A percentile compares a stretch with the other conserved stretches of the same genome.
phyloP scores from a whole-genome alignment of 1,139 yeast genomes.

The Yamadazyma trypodendri region DNA sequence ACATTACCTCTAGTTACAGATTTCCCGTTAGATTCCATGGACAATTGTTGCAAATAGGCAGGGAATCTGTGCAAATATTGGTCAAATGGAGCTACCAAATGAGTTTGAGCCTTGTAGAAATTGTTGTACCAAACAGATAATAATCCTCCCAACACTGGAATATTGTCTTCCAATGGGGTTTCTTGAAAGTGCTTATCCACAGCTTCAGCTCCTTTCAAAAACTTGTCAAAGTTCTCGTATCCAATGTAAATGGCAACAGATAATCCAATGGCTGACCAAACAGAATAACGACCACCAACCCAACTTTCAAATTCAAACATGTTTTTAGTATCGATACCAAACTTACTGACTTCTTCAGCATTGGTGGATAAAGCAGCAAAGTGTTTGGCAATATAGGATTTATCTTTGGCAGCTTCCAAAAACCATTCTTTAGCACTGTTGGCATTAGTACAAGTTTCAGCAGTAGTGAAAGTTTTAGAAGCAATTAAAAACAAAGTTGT shows the following conservation, averaged over 20 bases:
- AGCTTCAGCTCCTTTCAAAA: slow-evolving; percentile 97
- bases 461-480: slow-evolving; percentile 97
- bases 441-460: slow-evolving; percentile 96
- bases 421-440: slow-evolving; percentile 95
- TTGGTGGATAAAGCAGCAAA: slow-evolving; percentile 96
- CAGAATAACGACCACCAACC: slow-evolving; percentile 99
- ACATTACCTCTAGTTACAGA: slow-evolving; percentile 90
- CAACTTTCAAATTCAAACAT: slow-evolving; percentile 98
- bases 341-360: slow-evolving; percentile 83
- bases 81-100: slow-evolving; percentile 96
- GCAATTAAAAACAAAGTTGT: slow-evolving; percentile 94
- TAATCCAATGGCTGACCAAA: slow-evolving; percentile 97
- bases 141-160: slow-evolving; percentile 90
- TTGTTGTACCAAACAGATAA: slow-evolving; percentile 97
- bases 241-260: slow-evolving; percentile 95
- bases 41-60: slow-evolving; percentile 95
- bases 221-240: slow-evolving; percentile 84
- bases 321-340: slow-evolving; percentile 95
- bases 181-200: slow-evolving; percentile 85
- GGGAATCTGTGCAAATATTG: slow-evolving; percentile 99
- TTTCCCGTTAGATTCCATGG: slow-evolving; percentile 99
- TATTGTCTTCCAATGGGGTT: slow-evolving; percentile 86
- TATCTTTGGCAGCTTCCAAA: slow-evolving; percentile 66
- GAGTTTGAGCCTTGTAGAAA: slow-evolving; percentile 97
- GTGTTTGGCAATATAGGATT: slow-evolving; percentile 85